Conservation (phyloP, 495 filamentous ascomycete species). For the Lasiosphaeris hirsuta region DNA sequence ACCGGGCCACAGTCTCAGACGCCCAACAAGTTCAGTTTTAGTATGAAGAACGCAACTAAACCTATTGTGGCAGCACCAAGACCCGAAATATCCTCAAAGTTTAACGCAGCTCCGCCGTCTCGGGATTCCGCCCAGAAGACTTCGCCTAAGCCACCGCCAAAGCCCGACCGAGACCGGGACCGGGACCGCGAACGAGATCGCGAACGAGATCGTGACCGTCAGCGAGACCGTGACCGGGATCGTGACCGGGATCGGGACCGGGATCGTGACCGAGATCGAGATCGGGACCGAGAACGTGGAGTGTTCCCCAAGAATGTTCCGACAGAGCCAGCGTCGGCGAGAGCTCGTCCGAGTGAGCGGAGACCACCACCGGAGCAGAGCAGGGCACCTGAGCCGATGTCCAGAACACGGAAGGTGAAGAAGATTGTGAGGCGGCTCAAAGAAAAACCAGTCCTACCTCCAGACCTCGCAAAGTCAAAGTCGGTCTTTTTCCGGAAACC, state of each 20-base stretch:
- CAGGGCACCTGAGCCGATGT: constrained; percentile 32
- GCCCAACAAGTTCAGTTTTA: constrained; percentile 77
- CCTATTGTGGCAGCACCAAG: constrained; percentile 58
- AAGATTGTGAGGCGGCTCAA: constrained; percentile 70
- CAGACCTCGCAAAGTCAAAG: constrained; percentile 69
- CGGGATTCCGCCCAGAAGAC: constrained; percentile 33
- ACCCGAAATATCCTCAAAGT: constrained; percentile 68
- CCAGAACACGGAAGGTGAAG: constrained; percentile 58
- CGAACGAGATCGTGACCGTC: not conserved
- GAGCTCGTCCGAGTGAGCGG: constrained; percentile 46
- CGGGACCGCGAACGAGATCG: constrained; percentile 4
- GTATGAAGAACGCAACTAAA: constrained; percentile 70
- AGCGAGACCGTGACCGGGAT: constrained; percentile 18
- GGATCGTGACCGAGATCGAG: constrained; percentile 42
- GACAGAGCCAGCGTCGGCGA: constrained; percentile 51
- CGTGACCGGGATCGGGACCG: constrained; percentile 10
- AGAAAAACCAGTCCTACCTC: constrained; percentile 62
- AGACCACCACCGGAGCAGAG: constrained; percentile 38
- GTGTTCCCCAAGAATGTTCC: constrained; percentile 45
- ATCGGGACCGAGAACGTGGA: constrained; percentile 40
- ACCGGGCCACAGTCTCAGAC: constrained; percentile 43
- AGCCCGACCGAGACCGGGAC: constrained; percentile 36
- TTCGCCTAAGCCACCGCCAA: constrained; percentile 26
- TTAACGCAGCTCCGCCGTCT: constrained; percentile 53
- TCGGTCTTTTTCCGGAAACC: constrained; percentile 91